Evolutionary conservation across 1,284 basidiomycete species (phyloP).

Genomic region (Moesziomyces sp.): DNA sequence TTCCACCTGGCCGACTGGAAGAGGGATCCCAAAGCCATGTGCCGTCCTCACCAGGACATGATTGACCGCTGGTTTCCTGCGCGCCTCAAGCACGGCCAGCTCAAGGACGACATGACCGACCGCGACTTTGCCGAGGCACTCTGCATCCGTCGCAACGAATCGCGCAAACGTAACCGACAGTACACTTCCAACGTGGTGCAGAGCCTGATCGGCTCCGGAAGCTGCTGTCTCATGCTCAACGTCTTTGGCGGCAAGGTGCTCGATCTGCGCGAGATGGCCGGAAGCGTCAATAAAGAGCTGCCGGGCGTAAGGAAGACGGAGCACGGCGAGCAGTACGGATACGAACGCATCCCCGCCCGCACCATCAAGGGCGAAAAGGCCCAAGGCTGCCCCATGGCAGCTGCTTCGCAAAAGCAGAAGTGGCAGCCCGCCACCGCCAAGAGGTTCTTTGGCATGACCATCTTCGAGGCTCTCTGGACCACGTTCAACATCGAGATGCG

Average conservation of each 20-base stretch:
- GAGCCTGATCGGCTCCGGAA: conserved; percentile 35
- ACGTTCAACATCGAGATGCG: conserved; percentile 46
- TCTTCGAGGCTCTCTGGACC: conserved; percentile 34
- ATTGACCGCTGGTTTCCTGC: conserved; percentile 47
- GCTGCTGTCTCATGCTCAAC: conserved; percentile 45
- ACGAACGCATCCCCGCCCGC: conserved; percentile 36
- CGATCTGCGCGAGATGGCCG: conserved; percentile 43
- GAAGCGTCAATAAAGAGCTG: conserved; percentile 19
- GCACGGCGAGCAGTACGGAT: conserved; percentile 24
- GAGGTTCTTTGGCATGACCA: conserved; percentile 40
- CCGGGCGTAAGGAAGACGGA: conserved; percentile 23
- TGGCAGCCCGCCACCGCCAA: conserved; percentile 42
- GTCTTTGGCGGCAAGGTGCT: conserved; percentile 36
- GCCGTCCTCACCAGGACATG: conserved; percentile 40
- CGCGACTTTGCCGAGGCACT: conserved; percentile 33
- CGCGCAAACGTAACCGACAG: conserved; percentile 18
- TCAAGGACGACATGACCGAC: conserved; percentile 23
- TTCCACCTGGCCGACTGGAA: conserved; percentile 30
- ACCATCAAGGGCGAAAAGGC: conserved; percentile 19
- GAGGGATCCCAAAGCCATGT: conserved; percentile 23
- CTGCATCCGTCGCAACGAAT: conserved; percentile 27
- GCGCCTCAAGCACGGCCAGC: conserved; percentile 25
- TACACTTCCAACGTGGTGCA: conserved; percentile 38
- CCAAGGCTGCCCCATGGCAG: conserved; percentile 6
- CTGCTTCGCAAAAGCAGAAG: conserved; percentile 13